Percentiles rank a stretch among this genome's conserved stretches.
These are phyloP conservation scores for Acanthamoeba sp. DNA, from an alignment of 208 protist genomes.

Conservation along the genomic window DNA sequence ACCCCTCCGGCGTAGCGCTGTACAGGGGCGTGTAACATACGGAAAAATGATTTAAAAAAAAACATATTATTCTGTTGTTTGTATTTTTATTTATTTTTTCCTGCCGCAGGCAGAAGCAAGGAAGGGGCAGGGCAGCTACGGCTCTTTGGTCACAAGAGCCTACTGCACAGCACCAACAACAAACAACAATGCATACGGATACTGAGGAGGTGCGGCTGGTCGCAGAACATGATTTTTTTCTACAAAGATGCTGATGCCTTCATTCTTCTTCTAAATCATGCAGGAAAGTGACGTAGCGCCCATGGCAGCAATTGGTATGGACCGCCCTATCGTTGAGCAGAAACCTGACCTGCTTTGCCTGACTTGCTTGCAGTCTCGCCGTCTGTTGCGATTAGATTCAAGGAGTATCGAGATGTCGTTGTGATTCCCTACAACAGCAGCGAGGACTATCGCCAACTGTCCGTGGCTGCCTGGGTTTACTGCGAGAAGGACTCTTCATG, in stretches of 20 bases:
- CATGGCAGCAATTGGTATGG: background rate
- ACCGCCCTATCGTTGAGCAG: background rate
- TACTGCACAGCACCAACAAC: too few relatives aligned
- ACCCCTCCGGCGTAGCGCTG: too few relatives aligned
- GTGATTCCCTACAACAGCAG: conserved; percentile 62
- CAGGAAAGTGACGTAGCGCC: conserved; percentile 11
- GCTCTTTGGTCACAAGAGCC: too few relatives aligned
- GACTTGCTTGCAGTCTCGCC: background rate
- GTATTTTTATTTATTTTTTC: too few relatives aligned
- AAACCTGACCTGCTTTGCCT: background rate
- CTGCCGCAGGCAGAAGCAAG: too few relatives aligned
- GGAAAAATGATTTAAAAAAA: too few relatives aligned
- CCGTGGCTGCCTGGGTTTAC: conserved; percentile 55
- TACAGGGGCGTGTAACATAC: too few relatives aligned
- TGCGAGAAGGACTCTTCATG: conserved; percentile 37
- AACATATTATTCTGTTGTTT: too few relatives aligned
- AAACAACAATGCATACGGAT: conserved; percentile 20
- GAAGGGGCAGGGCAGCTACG: too few relatives aligned
- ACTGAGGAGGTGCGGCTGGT: conserved; percentile 1
- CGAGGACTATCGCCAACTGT: conserved; percentile 39
- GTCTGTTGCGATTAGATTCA: conserved; percentile 41
- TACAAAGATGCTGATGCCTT: background rate
- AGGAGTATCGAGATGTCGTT: conserved; percentile 53
- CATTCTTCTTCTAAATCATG: background rate
- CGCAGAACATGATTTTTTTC: background rate